Percentiles rank a stretch among this genome's conserved stretches.
phyloP scores from a whole-genome alignment of 169 alveolate species.

The Plasmodium chabaudi region DNA sequence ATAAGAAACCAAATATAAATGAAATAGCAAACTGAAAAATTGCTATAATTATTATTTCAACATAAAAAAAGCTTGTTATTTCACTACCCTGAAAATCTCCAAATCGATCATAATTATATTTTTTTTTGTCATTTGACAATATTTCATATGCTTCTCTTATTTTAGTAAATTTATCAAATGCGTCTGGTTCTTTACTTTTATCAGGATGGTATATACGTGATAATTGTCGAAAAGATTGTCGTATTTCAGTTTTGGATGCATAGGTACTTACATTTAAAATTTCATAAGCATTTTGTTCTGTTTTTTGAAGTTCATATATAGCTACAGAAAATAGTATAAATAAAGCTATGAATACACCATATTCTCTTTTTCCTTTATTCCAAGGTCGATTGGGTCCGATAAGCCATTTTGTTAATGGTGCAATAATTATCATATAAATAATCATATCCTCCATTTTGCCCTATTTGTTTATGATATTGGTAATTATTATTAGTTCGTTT shows the following conservation, averaged over 20 bases:
- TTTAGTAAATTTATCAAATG: conserved; percentile 89
- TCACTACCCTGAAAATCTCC: conserved; percentile 92
- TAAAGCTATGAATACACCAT: conserved; percentile 62
- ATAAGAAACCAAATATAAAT: conserved; percentile 74
- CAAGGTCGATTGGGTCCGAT: conserved; percentile 59
- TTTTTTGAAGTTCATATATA: conserved; percentile 53
- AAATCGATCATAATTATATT: conserved; percentile 90
- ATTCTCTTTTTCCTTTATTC: conserved; percentile 74
- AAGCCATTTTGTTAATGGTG: conserved; percentile 75
- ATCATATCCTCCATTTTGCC: conserved; percentile 72
- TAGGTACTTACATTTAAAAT: conserved; percentile 24
- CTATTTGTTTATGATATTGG: not conserved
- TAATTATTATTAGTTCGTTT: too few relatives aligned
- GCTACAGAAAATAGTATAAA: conserved; percentile 55
- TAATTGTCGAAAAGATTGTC: conserved; percentile 66
- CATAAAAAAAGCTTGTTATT: conserved; percentile 58
- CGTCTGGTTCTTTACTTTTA: conserved; percentile 86
- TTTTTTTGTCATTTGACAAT: conserved; percentile 88
- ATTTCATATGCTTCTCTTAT: conserved; percentile 95
- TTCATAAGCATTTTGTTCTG: conserved; percentile 68
- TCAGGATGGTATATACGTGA: conserved; percentile 94
- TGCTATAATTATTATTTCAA: conserved; percentile 69
- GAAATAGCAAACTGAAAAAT: conserved; percentile 77
- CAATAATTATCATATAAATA: conserved; percentile 64
- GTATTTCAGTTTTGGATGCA: conserved; percentile 52